Evolutionary conservation across 2,329 filamentous ascomycete species (phyloP), one percentile per base, ranked within the genome.

Genomic region (Magnaporthiopsis poae): DNA sequence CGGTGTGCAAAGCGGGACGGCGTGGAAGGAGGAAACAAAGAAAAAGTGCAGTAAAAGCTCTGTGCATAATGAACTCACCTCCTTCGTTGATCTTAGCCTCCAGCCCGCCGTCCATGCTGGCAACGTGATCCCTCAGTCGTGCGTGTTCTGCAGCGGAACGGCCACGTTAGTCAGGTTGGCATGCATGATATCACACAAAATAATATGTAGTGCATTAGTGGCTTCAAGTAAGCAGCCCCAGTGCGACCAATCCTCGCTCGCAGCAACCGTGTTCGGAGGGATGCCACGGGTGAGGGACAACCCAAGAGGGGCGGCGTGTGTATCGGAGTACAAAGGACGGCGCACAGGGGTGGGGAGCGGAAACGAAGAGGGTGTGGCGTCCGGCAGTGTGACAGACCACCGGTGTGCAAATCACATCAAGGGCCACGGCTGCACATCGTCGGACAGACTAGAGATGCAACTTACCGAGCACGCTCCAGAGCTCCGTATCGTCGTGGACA

Each of bases 381-480:
- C 46, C 21, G 21, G 46, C 46, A 9, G 46, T 56, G 46, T 56
- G n/a, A 56, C 46, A 56, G 46, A 18, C 3, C 18, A 56, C 46
- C 8, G 18, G 7, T 5, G 11, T 5, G 7, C 11, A 25, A 21
- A 25, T 21, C 18, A 25, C 5, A 25, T 11, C n/a, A 25, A 11
- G 46, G 21, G 46, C 46, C 18, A 56, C 7, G 9, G 5, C 21
- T 56, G 21, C 21, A n/a, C 46, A 56, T 56, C 18, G 8, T 46
- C 27, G 18, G 35, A 18, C 33, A 65, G 21, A 59, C 56, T 27
- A 46, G 33, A 59, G 7, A 62, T 64, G 61, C 64, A 71, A 84
- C 89, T 78, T 84, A 94, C 91, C 91, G 69, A 97, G 82, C 68
- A 96, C 93, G 75, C 90, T 96, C 95, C 95, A 99, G 46, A 99